phyloP scores from a whole-genome alignment of 345 rosid species.

The Turritis glabra region DNA sequence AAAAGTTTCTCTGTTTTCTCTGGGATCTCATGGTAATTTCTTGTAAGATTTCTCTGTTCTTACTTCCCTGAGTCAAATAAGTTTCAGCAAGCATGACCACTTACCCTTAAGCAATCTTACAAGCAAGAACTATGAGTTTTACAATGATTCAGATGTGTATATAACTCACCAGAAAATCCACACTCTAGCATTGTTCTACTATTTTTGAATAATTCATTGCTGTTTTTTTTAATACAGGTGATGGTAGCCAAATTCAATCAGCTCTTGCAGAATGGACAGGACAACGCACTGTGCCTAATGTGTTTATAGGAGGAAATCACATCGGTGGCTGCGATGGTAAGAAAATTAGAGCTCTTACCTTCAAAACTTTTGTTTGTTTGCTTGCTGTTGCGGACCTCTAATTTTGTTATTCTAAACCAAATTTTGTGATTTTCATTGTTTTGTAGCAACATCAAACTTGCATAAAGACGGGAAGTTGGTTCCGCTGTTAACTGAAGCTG shows the following conservation, averaged over 20 bases:
- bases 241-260: constrained; percentile 61
- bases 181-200: not conserved
- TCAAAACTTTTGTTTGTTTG: not conserved
- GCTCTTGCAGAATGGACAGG: constrained; percentile 73
- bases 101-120: not conserved
- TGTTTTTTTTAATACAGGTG: constrained; percentile 45
- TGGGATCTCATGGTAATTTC: not conserved
- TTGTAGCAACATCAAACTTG: constrained; percentile 59
- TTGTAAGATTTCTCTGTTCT: too few relatives aligned
- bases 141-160: not conserved
- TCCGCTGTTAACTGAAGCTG: constrained; percentile 75
- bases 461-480: constrained; percentile 62
- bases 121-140: not conserved
- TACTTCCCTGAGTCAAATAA: not conserved
- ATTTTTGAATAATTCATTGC: not conserved
- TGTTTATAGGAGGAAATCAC: constrained; percentile 76
- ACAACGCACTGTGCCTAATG: constrained; percentile 71
- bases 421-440: not conserved
- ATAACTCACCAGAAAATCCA: not conserved
- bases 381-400: not conserved
- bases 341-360: not conserved
- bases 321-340: constrained; percentile 87
- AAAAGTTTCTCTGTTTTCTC: not conserved
- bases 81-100: not conserved
- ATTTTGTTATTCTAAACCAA: not conserved